Base-by-base conservation (phyloP, 352 stramenopile species). In the Pythium utonaiense region DNA sequence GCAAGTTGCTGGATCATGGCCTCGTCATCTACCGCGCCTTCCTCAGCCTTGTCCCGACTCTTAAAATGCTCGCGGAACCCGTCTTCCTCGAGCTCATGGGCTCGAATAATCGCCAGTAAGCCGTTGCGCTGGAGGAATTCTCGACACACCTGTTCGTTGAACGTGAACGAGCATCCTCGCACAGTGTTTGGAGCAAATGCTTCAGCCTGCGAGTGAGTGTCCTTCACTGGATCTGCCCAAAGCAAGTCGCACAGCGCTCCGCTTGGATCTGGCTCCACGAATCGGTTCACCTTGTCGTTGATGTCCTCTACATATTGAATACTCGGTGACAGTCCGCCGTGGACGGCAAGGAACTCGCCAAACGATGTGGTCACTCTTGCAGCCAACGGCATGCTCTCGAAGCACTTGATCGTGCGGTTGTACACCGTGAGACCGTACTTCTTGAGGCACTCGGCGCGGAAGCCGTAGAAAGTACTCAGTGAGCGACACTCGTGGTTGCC, bases 391-490 rank as follows among this genome's bases (percentile, higher is more conserved):
- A 94, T 86, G 64, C 69, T 85, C 64, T 94, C 79, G 50, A 94
- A 94, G 56, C 84, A 94, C 59, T 89, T 89, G 64, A 94, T 73
- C 63, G 81, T 80, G 48, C 83, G 82, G 57, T 91, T 91, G 70
- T 92, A 94, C 17, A 91, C 66, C 12, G 84, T 60, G 17, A 80
- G 75, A 8, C 84, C 84, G 60, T 91, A 94, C 57, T 94, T 94
- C 42, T 66, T 62, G 0, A 89, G 65, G 45, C 98, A 99, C 77
- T 99, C 98, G 67, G 98, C 92, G 49, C 99, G 99, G 67, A 99
- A 99, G n/a, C 98, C 98, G 73, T 99, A 99, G 67, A 99, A 99
- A 62, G 97, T 96, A 74, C 98, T 99, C 66, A 99, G 98, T 27
- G 83, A 97, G 6, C 94, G 89, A 65, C 92, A 98, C 73, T 99